These are phyloP conservation scores for Gracilariopsis chorda DNA, from an alignment of 23 red algal species.

Conservation along the genomic window DNA sequence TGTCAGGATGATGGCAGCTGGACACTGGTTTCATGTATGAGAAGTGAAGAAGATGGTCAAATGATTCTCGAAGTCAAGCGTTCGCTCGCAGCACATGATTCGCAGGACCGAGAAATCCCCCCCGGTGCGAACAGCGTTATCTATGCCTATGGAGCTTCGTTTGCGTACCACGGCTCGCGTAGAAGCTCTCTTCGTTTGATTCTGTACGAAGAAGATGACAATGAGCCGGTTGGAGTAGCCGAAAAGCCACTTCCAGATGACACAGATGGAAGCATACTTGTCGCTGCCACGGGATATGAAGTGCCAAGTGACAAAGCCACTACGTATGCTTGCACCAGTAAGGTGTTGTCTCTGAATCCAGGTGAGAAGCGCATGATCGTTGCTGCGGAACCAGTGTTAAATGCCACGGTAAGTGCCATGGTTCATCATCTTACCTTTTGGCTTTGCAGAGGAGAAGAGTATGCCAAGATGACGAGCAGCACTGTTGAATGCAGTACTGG, in stretches of 20 bases:
- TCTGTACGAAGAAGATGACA: constrained; percentile 13
- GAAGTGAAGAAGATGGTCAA: not conserved
- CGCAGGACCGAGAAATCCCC: constrained; percentile 35
- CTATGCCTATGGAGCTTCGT: constrained; percentile 45
- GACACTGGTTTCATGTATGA: constrained; percentile 26
- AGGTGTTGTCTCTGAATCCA: not conserved
- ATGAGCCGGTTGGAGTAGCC: not conserved
- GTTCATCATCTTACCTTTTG: constrained; percentile 69
- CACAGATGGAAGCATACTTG: constrained; percentile 11
- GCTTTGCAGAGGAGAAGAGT: constrained; percentile 32
- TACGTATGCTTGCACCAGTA: constrained; percentile 55
- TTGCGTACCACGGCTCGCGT: constrained; percentile 26
- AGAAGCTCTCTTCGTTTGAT: not conserved
- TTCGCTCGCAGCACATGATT: constrained; percentile 37
- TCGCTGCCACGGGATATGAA: constrained; percentile 5
- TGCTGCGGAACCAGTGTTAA: constrained; percentile 51
- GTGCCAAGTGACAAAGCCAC: constrained; percentile 34
- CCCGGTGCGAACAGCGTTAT: constrained; percentile 29
- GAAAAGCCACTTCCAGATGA: constrained; percentile 23
- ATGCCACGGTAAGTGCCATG: constrained; percentile 14
- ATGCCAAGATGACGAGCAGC: not conserved
- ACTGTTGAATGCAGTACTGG: constrained; percentile 14
- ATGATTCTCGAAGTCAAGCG: constrained; percentile 50
- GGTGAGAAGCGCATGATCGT: constrained; percentile 51
- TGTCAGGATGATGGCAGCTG: constrained; percentile 42